Base-by-base conservation (phyloP, 441 rosid species). In the Jatropha multifida region DNA sequence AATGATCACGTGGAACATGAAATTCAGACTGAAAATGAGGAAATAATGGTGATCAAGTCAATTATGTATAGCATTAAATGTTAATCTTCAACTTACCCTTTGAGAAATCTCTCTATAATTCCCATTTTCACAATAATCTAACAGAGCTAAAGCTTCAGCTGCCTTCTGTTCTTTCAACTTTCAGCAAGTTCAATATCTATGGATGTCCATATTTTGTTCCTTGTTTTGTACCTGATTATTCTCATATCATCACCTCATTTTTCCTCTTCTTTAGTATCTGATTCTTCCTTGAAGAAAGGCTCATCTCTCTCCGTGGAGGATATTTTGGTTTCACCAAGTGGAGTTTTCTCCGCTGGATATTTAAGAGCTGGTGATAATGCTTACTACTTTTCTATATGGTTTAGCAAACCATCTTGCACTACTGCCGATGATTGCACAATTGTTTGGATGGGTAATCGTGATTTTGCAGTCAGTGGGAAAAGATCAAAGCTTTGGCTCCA, bases 361-460 rank as follows among this genome's bases (percentile, higher is more conserved):
- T 66, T 41, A 52, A 17, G 37, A 3, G 51, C n/a, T 44, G 69
- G 38, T 26, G 27, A 7, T 17, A 44, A 66, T 44, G 69, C 69
- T 18, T 44, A 66, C 18, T 66, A 27, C 54, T 66, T 66, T 20
- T 20, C 69, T 11, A 66, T 66, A 40, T 66, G 69, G 69, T 66
- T 66, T 52, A 20, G 55, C 54, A 20, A 15, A 66, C 69, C 69
- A 5, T 44, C 69, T 2, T 66, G 69, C 54, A 10, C 59, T 54
- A 18, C 26, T 41, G 3, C 17, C 10, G 54, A 54, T 0, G 23
- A 66, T 23, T 66, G 55, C 38, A 66, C 69, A 10, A 4, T 66
- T 1, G 69, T 66, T 66, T 66, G 55, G 37, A 66, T 66, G 69
- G 69, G 52, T 5, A 66, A 66, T 32, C 55, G 38, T 40, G 54